A percentile compares a stretch with the other conserved stretches of the same genome.
phyloP scores from a whole-genome alignment of 2,329 filamentous ascomycete genomes.

The Meredithiella fracta region DNA sequence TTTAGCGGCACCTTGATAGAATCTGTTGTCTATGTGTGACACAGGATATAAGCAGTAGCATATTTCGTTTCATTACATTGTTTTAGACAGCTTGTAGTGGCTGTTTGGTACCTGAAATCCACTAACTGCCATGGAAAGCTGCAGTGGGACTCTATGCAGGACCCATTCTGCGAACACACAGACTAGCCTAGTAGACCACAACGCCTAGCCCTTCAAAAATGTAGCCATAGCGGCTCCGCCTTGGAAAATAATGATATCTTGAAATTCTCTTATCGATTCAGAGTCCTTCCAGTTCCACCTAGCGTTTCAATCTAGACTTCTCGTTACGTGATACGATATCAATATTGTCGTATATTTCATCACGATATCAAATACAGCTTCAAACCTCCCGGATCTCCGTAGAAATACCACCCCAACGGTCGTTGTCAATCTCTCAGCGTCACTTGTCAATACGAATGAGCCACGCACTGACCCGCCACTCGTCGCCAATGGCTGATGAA shows the following conservation, averaged over 20 bases:
- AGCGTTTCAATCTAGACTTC: neutral
- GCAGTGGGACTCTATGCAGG: neutral
- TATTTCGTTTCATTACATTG: neutral
- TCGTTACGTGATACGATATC: neutral
- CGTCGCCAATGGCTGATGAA: neutral
- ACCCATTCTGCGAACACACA: neutral
- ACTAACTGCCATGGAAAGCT: neutral
- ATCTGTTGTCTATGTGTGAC: too few species aligned
- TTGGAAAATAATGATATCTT: neutral
- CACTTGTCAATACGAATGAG: too few species aligned
- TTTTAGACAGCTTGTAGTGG: neutral
- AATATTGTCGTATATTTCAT: neutral
- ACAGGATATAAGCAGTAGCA: too few species aligned
- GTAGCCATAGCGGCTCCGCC: too few species aligned
- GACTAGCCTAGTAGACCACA: neutral
- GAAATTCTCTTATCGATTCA: neutral
- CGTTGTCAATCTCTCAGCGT: neutral
- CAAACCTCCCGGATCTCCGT: too few species aligned
- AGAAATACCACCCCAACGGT: neutral
- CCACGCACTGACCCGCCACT: too few species aligned
- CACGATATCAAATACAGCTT: neutral
- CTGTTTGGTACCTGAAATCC: too few species aligned
- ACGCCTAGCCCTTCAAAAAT: too few species aligned
- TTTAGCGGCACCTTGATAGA: neutral
- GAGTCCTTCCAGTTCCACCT: neutral